Base-by-base conservation (phyloP, 2,329 filamentous ascomycete species). In the Chrysoporthe deuterocubensis region DNA sequence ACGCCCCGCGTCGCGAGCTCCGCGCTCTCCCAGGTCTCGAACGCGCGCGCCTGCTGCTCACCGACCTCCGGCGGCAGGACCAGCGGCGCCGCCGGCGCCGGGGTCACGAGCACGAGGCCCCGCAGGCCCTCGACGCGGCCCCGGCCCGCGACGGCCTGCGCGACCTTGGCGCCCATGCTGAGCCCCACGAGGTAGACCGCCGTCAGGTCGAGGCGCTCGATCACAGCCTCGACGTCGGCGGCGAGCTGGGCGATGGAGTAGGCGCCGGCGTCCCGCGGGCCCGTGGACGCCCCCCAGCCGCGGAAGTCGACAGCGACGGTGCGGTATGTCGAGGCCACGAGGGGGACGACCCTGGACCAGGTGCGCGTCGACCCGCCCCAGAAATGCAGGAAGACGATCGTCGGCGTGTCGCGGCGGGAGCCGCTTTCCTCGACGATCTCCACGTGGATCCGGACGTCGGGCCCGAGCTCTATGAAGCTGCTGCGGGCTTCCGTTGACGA, bases 101-200 rank as follows among this genome's bases (percentile, higher is more conserved):
- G 77, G 1, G 75, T 75, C 13, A 79, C 65, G 1, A 81, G 70
- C 0, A 79, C 71, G 4, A 80, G 18, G 65, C 82, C 76, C 40
- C 70, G 71, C 0, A 79, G n/a, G 0, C 62, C 61, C 13, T 57
- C 16, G 14, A 69, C 11, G 6, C 32, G 50, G 7, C 57, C 48
- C 13, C 64, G 56, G 40, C 71, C 69, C 1, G 71, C 73, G 13
- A 74, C 67, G 14, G 74, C 57, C 26, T 79, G 73, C 0, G 76
- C 74, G 2, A 81, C 75, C 63, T 81, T 81, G 18, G 75, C 79
- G 3, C 79, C 79, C 79, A 81, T 81, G 0, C 78, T 80, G 69
- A 80, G 76, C 2, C 78, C 77, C 48, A 80, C 67, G 3, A 80
- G 70, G 26, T 80, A 69, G 48, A 79, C 73, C 1, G 74, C 72